Base-by-base conservation (phyloP, 139 green algal genomes). In the Edaphochlamys debaryana region DNA sequence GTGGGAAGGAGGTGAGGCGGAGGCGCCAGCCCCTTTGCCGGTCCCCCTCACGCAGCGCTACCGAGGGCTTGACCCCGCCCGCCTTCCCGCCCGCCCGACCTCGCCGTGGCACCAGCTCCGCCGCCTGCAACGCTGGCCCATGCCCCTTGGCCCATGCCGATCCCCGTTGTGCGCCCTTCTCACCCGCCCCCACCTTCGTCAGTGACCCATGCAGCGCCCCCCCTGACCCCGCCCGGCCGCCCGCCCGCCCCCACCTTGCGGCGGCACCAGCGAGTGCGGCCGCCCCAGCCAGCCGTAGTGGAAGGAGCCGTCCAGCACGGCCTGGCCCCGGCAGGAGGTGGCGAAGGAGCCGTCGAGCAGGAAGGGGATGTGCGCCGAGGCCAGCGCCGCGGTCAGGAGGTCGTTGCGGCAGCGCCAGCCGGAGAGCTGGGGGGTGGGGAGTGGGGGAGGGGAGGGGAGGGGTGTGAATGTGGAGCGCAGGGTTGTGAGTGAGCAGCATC, bases 341-440 rank as follows among this genome's bases (percentile, higher is more conserved):
- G 74, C 74, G 30, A 32, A 48, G 3, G 19, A 42, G 40, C 74
- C 74, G 74, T 81, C 74, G 60, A 81, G 56, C 74, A 81, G 17
- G 40, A 81, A 60, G 40, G 74, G 74, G 40, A 81, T 71, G 60
- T 81, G 74, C 20, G 74, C 74, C 36, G 60, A 71, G 40, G 74
- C 74, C 58, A 80, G 73, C 7, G 73, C 73, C 7, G 73, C 73
- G 73, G 8, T 22, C 17, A 80, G 58, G 3, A 80, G 73, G 73
- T 80, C 73, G 36, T 56, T 11, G 27, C 73, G 73, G 56, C 73
- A 41, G 56, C 30, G 36, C 73, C 73, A 80, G 38, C 56, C 54
- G 58, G 0, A 15, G 36, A 80, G 25, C 73, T 69, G 73, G 29
- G 30, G 42, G 69, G 71, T 22, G 7, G 42, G 69, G 41, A 40